Percentiles rank a stretch among this genome's conserved stretches.
phyloP scores from a whole-genome alignment of 2,329 filamentous ascomycete genomes.

The Colletotrichum higginsianum region DNA sequence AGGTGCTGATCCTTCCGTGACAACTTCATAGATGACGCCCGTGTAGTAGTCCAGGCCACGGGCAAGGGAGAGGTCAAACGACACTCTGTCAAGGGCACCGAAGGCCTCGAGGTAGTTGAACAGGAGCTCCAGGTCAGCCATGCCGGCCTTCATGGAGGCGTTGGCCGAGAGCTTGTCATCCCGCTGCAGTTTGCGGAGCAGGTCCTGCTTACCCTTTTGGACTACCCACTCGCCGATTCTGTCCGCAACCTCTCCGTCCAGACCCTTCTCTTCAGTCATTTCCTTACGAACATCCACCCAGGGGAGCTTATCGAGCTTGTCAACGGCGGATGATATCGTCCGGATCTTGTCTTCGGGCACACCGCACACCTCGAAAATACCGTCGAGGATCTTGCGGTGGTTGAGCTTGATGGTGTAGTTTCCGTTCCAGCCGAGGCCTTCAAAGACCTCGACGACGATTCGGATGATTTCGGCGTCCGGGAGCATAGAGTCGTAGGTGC shows the following conservation, averaged over 20 bases:
- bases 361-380: constrained; percentile 91
- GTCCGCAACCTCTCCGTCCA: constrained; percentile 83
- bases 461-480: constrained; percentile 91
- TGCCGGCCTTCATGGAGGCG: constrained; percentile 81
- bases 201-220: constrained; percentile 80
- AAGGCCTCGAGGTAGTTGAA: constrained; percentile 88
- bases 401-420: constrained; percentile 93
- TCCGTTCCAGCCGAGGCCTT: constrained; percentile 81
- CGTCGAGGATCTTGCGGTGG: constrained; percentile 94
- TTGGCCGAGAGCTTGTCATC: constrained; percentile 80
- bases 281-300: constrained; percentile 93
- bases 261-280: constrained; percentile 93
- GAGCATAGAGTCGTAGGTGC: constrained; percentile 89
- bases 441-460: constrained; percentile 88
- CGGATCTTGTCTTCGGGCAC: constrained; percentile 90
- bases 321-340: constrained; percentile 91
- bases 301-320: constrained; percentile 94
- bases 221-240: constrained; percentile 90
- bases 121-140: constrained; percentile 85
- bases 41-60: constrained; percentile 90
- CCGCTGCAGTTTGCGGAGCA: constrained; percentile 78
- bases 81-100: constrained; percentile 79
- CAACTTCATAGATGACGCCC: constrained; percentile 89
- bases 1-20: constrained; percentile 83
- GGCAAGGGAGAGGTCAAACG: constrained; percentile 91